A percentile compares a stretch with the other conserved stretches of the same genome.
These are phyloP conservation scores for Colletotrichum simmondsii DNA, from an alignment of 2,329 filamentous ascomycete species.

Conservation along the genomic window DNA sequence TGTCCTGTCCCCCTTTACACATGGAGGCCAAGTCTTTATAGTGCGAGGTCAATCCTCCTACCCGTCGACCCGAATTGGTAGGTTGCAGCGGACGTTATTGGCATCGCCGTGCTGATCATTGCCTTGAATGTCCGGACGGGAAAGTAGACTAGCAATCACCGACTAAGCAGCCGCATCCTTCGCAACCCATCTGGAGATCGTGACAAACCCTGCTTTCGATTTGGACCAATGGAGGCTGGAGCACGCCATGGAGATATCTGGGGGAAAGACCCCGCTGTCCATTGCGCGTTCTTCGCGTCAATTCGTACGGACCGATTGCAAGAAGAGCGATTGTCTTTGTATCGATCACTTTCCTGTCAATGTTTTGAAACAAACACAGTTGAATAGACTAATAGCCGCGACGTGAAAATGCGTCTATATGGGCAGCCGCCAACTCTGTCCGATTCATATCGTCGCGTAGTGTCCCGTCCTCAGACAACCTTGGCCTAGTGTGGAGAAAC, in stretches of 20 bases:
- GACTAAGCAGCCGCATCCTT: neutral
- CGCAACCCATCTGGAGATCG: neutral
- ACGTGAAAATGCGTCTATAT: too few relatives aligned
- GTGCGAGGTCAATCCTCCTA: neutral
- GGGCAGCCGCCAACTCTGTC: too few relatives aligned
- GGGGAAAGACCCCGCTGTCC: too few relatives aligned
- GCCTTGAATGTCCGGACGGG: neutral
- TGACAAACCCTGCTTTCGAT: neutral
- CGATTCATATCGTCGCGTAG: neutral
- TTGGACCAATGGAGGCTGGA: neutral
- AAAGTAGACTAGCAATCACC: neutral
- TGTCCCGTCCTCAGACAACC: neutral
- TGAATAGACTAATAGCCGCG: too few relatives aligned
- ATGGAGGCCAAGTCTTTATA: neutral
- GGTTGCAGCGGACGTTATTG: neutral
- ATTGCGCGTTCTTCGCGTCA: too few relatives aligned
- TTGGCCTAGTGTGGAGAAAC: neutral
- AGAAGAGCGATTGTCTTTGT: neutral
- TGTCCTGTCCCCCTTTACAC: neutral
- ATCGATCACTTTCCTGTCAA: neutral
- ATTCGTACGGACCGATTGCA: neutral
- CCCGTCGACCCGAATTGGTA: neutral
- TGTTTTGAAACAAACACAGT: neutral
- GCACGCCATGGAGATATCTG: neutral
- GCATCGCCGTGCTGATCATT: constrained; percentile 10